Evolutionary conservation across 495 filamentous ascomycete genomes (phyloP).

Genomic region (Chaetomium cochliodes): DNA sequence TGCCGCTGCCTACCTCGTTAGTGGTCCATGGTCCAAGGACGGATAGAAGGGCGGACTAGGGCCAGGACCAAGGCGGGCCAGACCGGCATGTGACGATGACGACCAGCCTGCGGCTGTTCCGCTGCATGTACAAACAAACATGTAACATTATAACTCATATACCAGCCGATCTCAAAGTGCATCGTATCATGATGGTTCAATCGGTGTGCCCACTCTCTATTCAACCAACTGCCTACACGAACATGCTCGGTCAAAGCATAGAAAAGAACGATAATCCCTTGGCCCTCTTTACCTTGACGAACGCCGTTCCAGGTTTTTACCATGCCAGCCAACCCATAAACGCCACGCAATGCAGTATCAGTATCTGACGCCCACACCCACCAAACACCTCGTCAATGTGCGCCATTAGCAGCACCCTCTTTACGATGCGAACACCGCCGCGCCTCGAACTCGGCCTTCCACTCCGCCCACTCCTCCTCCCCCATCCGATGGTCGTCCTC

Average conservation of each 20-base stretch:
- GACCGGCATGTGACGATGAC: conserved; percentile 29
- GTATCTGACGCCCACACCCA: background rate
- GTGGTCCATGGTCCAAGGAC: conserved; percentile 16
- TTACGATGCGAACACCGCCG: conserved; percentile 25
- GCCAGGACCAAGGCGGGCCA: conserved; percentile 15
- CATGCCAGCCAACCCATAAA: background rate
- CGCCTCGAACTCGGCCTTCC: conserved; percentile 23
- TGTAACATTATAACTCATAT: conserved; percentile 37
- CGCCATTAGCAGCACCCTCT: conserved; percentile 17
- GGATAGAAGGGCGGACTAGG: conserved; percentile 9
- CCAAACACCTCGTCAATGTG: background rate
- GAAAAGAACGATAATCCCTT: too few species aligned
- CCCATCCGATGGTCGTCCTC: conserved; percentile 77
- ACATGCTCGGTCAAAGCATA: background rate
- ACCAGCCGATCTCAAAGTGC: conserved; percentile 5
- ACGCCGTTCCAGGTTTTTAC: background rate
- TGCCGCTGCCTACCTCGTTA: conserved; percentile 4
- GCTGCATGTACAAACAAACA: conserved; percentile 40
- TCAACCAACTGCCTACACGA: background rate
- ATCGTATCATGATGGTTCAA: background rate
- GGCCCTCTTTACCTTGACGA: background rate
- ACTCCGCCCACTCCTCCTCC: conserved; percentile 70
- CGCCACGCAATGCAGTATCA: conserved; percentile 14
- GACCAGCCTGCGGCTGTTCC: conserved; percentile 16
- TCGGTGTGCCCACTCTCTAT: background rate